Evolutionary conservation across 2,329 filamentous ascomycete species (phyloP).

Genomic region (Xylaria sp.): DNA sequence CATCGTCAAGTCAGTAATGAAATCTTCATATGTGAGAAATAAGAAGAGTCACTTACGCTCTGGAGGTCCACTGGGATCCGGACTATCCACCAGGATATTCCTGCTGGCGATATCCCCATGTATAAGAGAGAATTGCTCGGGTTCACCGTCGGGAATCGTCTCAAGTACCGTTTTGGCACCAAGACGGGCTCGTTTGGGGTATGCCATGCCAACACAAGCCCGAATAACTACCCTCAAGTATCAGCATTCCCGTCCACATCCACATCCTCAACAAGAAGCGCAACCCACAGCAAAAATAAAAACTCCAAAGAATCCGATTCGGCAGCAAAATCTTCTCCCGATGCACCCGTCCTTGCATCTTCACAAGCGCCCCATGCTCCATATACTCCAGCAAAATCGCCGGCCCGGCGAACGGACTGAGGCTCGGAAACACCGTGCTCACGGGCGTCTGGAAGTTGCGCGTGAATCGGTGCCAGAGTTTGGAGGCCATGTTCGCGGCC

Average conservation of each 20-base stretch:
- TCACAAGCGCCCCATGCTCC: constrained; percentile 1
- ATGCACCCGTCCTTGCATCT: background rate
- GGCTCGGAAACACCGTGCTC: background rate
- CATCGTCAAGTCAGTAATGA: too few relatives aligned
- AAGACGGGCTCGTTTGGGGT: background rate
- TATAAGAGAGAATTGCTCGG: rapidly evolving
- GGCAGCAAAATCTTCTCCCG: background rate
- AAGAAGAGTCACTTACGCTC: constrained; percentile 7
- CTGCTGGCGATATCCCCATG: constrained; percentile 7
- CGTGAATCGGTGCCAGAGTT: background rate
- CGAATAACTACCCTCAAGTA: constrained; percentile 4
- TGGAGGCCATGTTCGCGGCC: background rate
- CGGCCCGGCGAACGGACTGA: background rate
- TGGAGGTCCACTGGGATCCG: background rate
- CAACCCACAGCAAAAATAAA: constrained; percentile 10
- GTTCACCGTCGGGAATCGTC: background rate
- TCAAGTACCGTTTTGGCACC: background rate
- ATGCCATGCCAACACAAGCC: constrained; percentile 3
- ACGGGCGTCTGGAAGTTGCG: background rate
- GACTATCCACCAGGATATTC: constrained; percentile 7
- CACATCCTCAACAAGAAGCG: too few relatives aligned
- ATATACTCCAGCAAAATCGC: constrained; percentile 13
- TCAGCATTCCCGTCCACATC: background rate
- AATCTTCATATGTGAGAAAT: too few relatives aligned
- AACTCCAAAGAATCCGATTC: constrained; percentile 14